Evolutionary conservation across 495 filamentous ascomycete species (phyloP), one percentile per base, ranked within the genome.

Genomic region (Tuber melanosporum): DNA sequence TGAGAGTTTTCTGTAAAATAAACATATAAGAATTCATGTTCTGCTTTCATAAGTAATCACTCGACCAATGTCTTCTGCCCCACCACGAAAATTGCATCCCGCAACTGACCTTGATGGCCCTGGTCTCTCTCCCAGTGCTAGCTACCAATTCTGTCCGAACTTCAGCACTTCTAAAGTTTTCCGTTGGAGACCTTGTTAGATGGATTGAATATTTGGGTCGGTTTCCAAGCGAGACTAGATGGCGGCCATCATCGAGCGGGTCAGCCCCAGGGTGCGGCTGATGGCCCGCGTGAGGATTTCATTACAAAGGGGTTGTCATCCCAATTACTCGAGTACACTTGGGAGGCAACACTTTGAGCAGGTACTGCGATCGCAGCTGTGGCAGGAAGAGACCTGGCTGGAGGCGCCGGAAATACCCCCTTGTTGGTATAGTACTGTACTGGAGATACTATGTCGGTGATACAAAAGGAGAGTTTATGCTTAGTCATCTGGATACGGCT

Each of bases 251-350:
- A 92, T 80, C 91, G 91, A 84, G 82, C 84, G 69, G 77, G 80
- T 26, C 92, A 90, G 91, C 73, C 85, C 46, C 78, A 83, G 73
- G 88, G 87, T 43, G 90, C 89, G 84, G 85, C 86, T 73, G 83
- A 85, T 49, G 91, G 91, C 84, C 83, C 86, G 73, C 90, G 92
- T 77, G 90, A 92, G 84, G 85, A 88, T 75, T 91, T 92, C 77
- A 79, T 91, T 70, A 89, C 88, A 1, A 80, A 83, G 2, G 90
- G 91, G 88, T 46, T 84, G 89, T 46, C 90, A 90, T 84, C 91
- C 90, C 9, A 91, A 92, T 76, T 92, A 32, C 32, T 32, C 32
- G 32, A 32, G 32, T 32, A 92, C 82, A 90, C 90, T 75, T 91
- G 91, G 3, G 91, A 92, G 81, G 85, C 84, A 20, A 89, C 88